Base-by-base conservation (phyloP, 371 early-diverging fungal species). In the Catenaria anguillulae region DNA sequence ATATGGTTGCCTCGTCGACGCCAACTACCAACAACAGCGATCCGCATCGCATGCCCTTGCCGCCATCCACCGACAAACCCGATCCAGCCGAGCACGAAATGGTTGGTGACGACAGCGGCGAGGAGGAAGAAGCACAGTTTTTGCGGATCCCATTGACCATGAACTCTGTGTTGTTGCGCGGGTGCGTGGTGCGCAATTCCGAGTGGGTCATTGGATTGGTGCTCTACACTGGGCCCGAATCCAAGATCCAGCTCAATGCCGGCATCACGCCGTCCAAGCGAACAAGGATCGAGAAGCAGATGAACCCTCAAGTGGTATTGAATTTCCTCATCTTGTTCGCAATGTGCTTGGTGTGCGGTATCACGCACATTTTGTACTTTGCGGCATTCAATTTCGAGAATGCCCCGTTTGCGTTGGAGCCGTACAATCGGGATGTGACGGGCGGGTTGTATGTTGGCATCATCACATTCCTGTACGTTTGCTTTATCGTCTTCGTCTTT, bases 211-310 rank as follows among this genome's bases (percentile, higher is more conserved):
- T 88, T 60, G 91, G 89, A 3, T 68, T 92, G 36, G 90, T 84
- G 0, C 73, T 92, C 8, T 89, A 83, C 64, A 93, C 94, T 0
- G 98, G 95, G 35, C 71, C 74, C 55, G 88, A 93, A 24, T 90
- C 96, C 40, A 95, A 94, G 73, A 87, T 91, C 61, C 87, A 86
- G 78, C 72, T 88, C 65, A 92, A 92, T 66, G 73, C 90, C 2
- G 95, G 92, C 26, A 79, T 76, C 40, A 93, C 93, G 0, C 93
- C 93, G 8, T 88, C 88, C 55, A 99, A 98, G 71, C 86, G 90
- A 54, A 89, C 91, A 68, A 81, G 84, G 43, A 89, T 99, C 62
- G 96, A 98, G 66, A 82, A 84, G 58, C 89, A 90, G 64, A 83
- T 97, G 62, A 96, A 98, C 73, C 87, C 84, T 37, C 93, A 93